A percentile compares a stretch with the other conserved stretches of the same genome.
Evolutionary conservation across 1,284 basidiomycete species (phyloP).

Genomic region (Leccinum subrobustum): DNA sequence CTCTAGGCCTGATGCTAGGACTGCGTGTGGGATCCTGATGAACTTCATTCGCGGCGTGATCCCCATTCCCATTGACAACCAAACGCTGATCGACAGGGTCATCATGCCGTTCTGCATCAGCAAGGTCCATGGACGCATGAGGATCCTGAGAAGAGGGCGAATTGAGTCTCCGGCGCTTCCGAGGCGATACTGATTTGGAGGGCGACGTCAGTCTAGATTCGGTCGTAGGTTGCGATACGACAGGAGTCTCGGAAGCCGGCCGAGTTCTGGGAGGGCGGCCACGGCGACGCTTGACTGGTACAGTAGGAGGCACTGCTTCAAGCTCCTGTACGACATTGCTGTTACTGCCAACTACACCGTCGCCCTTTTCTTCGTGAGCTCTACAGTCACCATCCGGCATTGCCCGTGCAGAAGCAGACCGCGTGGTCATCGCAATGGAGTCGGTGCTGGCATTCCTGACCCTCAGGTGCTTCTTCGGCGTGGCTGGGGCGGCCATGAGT

Average conservation of each 20-base stretch:
- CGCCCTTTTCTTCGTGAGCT: constrained; percentile 5
- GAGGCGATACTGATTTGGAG: constrained; percentile 16
- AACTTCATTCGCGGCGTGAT: constrained; percentile 20
- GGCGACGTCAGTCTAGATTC: constrained; percentile 11
- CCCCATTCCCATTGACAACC: constrained; percentile 27
- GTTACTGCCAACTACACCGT: constrained; percentile 6
- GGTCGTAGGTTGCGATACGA: constrained; percentile 1
- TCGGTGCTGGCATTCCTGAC: constrained; percentile 15
- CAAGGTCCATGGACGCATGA: constrained; percentile 4
- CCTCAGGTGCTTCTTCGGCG: constrained; percentile 15
- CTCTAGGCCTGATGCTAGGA: neutral
- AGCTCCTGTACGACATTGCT: constrained; percentile 3
- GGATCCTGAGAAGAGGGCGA: constrained; percentile 13
- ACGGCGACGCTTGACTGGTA: constrained; percentile 30
- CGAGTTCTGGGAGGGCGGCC: constrained; percentile 21
- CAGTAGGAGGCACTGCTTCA: constrained; percentile 7
- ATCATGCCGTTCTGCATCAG: constrained; percentile 3
- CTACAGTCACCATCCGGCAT: constrained; percentile 11
- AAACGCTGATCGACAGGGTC: constrained; percentile 7
- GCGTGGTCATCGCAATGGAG: constrained; percentile 18
- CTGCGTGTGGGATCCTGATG: constrained; percentile 2
- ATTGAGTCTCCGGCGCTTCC: constrained; percentile 32
- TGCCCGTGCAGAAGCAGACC: constrained; percentile 20
- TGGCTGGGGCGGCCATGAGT: constrained; percentile 15
- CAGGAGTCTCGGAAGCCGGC: constrained; percentile 1